phyloP scores from a whole-genome alignment of 148 eudicot genomes.

The Tetragonia tetragonoides region DNA sequence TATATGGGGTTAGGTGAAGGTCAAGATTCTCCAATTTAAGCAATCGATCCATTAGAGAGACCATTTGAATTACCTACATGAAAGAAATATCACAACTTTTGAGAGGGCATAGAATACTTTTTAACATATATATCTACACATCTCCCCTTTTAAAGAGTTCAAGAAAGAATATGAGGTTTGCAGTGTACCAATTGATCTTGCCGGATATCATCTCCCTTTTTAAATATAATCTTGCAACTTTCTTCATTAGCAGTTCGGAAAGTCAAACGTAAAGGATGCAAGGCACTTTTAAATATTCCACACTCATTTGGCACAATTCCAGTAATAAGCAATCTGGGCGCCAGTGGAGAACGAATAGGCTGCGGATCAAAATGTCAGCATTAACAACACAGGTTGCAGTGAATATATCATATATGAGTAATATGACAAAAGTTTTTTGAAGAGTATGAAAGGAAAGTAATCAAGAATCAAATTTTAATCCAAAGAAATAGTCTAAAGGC shows the following conservation, averaged over 20 bases:
- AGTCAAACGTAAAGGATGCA: conserved; percentile 86
- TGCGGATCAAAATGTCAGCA: conserved; percentile 32
- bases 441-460: not conserved
- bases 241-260: conserved; percentile 79
- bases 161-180: conserved; percentile 6
- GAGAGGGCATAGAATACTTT: not conserved
- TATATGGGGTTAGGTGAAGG: conserved; percentile 89
- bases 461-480: not conserved
- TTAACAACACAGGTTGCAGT: not conserved
- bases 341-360: conserved; percentile 93
- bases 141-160: not conserved
- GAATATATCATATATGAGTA: not conserved
- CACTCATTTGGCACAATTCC: conserved; percentile 95
- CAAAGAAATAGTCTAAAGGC: not conserved
- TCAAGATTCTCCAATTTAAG: conserved; percentile 97
- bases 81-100: conserved; percentile 6
- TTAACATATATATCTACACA: not conserved
- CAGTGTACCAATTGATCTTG: conserved; percentile 88
- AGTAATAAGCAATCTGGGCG: conserved; percentile 76
- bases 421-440: not conserved
- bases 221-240: conserved; percentile 83
- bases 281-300: conserved; percentile 80
- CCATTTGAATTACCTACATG: conserved; percentile 92
- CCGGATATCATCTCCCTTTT: conserved; percentile 97
- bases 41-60: conserved; percentile 92